Evolutionary conservation across 2,329 filamentous ascomycete genomes (phyloP).

Genomic region (Botrytis galanthina): DNA sequence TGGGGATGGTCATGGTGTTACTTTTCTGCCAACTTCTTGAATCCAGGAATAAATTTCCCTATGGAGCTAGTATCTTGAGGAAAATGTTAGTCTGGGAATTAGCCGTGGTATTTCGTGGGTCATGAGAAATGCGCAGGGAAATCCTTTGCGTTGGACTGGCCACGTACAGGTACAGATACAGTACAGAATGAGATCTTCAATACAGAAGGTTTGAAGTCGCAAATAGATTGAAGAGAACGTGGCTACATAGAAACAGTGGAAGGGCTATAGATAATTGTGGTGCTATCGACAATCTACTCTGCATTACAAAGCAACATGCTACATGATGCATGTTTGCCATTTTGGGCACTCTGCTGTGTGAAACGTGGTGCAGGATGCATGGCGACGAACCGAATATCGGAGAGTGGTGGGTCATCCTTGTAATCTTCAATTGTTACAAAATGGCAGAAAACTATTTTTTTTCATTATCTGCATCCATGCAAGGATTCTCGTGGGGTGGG

Average conservation of each 20-base stretch:
- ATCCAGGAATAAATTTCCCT: constrained; percentile 6
- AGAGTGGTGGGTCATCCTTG: constrained; percentile 20
- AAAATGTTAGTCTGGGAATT: not conserved
- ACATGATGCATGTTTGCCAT: not conserved
- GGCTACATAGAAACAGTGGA: not conserved
- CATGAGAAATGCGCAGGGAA: not conserved
- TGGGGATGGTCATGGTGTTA: constrained; percentile 8
- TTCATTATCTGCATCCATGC: not conserved
- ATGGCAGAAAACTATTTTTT: not conserved
- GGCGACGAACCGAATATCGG: not conserved
- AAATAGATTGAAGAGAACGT: constrained; percentile 7
- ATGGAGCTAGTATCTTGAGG: not conserved
- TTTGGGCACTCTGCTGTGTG: not conserved
- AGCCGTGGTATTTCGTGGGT: not conserved
- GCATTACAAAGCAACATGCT: not conserved
- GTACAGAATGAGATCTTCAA: not conserved
- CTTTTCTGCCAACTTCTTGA: not conserved
- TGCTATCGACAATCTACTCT: not conserved
- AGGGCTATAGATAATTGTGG: not conserved
- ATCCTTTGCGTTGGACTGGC: not conserved
- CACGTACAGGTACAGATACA: not conserved
- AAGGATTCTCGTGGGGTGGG: constrained; percentile 2
- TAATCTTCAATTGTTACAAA: not conserved
- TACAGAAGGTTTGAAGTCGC: constrained; percentile 2
- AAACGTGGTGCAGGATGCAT: constrained; percentile 14